phyloP scores from a whole-genome alignment of 2,329 filamentous ascomycete genomes.

The Aulographum hederae region DNA sequence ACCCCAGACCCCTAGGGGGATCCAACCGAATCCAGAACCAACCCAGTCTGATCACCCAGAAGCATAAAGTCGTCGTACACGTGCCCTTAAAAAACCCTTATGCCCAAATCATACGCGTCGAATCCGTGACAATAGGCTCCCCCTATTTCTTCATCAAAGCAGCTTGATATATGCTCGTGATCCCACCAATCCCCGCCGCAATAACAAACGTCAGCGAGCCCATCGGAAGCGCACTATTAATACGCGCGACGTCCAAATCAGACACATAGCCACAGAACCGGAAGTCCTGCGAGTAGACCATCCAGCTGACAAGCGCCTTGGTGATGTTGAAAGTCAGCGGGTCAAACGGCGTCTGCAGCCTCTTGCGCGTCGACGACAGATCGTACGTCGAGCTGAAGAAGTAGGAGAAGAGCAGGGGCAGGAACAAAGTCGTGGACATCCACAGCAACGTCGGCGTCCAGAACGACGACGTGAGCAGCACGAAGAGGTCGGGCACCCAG shows the following conservation, averaged over 20 bases:
- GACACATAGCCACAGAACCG: slow-evolving; percentile 45
- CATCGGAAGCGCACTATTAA: slow-evolving; percentile 50
- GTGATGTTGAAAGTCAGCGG: slow-evolving; percentile 79
- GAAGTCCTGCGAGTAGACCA: slow-evolving; percentile 55
- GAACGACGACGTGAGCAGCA: slow-evolving; percentile 57
- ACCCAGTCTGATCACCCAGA: no score
- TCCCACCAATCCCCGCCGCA: slow-evolving; percentile 46
- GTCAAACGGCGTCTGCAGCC: slow-evolving; percentile 39
- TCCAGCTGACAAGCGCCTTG: slow-evolving; percentile 66
- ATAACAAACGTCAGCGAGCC: slow-evolving; percentile 53
- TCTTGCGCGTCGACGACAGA: slow-evolving; percentile 28
- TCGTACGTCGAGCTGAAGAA: slow-evolving; percentile 72
- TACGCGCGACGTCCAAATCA: slow-evolving; percentile 38
- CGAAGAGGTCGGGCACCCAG: slow-evolving; percentile 70
- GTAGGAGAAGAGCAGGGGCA: slow-evolving; percentile 60
- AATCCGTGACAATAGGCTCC: no score
- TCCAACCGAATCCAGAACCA: no score
- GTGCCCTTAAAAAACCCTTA: no score
- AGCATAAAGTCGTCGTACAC: no score
- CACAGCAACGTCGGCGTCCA: slow-evolving; percentile 71
- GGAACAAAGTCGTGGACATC: slow-evolving; percentile 49
- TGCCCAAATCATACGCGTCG: no score
- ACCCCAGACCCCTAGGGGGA: no score
- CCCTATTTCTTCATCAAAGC: slow-evolving; percentile 42
- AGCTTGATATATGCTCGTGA: slow-evolving; percentile 62